These are phyloP conservation scores for Eucalyptus shirleyi DNA, from an alignment of 345 rosid genomes.

Conservation along the genomic window DNA sequence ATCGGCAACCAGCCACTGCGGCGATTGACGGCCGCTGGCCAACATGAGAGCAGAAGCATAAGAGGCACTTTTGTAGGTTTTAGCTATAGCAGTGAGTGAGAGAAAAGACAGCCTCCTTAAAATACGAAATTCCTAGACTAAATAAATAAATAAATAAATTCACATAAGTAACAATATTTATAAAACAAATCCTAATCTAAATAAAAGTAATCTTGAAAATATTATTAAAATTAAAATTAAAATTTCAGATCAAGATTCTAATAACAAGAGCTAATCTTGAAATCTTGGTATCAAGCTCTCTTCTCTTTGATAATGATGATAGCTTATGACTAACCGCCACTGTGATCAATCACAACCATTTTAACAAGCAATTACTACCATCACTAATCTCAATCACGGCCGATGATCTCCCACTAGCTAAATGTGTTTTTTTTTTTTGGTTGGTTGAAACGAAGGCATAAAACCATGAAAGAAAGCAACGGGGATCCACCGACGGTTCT, in stretches of 20 bases:
- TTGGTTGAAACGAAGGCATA: too few species aligned
- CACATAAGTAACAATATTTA: not conserved
- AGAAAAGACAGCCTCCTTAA: not conserved
- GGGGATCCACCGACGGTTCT: too few species aligned
- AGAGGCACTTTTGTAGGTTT: not conserved
- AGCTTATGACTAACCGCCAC: not conserved
- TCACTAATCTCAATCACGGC: not conserved
- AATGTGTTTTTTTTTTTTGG: too few species aligned
- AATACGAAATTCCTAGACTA: not conserved
- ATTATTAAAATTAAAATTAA: not conserved
- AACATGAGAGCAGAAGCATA: too few species aligned
- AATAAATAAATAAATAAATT: accelerated
- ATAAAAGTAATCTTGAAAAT: not conserved
- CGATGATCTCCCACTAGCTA: not conserved
- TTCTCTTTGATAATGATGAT: not conserved
- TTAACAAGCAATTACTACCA: not conserved
- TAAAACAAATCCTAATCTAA: not conserved
- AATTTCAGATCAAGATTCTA: not conserved
- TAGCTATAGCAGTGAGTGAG: too few species aligned
- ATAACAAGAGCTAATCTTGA: not conserved
- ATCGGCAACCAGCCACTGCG: too few species aligned
- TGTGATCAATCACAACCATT: not conserved
- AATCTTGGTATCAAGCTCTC: not conserved
- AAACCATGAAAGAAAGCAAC: too few species aligned
- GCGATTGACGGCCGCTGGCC: too few species aligned